phyloP scores from a whole-genome alignment of 23 red algal genomes.

The Pyropia yezoensis region DNA sequence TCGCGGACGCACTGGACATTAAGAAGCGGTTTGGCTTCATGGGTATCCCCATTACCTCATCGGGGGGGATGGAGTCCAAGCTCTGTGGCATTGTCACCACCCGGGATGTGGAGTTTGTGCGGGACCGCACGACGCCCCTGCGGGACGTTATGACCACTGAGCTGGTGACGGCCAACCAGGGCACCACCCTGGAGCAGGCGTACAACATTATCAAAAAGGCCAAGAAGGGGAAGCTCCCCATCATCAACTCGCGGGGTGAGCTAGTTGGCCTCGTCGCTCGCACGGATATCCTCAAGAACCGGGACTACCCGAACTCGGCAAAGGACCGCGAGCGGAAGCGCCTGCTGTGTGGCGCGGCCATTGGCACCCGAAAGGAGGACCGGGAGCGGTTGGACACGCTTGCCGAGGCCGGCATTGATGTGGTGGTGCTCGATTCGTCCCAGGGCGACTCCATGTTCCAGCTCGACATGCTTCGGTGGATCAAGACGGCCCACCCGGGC shows the following conservation, averaged over 20 bases:
- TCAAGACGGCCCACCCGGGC: constrained; percentile 82
- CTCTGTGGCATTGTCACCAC: constrained; percentile 95
- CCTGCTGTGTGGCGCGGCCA: constrained; percentile 87
- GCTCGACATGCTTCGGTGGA: constrained; percentile 85
- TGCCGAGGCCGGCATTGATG: constrained; percentile 80
- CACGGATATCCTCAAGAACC: constrained; percentile 89
- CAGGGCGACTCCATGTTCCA: constrained; percentile 98
- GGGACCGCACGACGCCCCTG: constrained; percentile 48
- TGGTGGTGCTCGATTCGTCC: constrained; percentile 87
- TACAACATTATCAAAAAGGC: constrained; percentile 86
- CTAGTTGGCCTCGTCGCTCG: constrained; percentile 94
- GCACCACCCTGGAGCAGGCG: constrained; percentile 85
- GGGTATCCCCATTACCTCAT: constrained; percentile 94
- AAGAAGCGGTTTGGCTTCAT: constrained; percentile 93
- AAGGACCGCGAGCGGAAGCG: constrained; percentile 71
- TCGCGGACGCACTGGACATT: constrained; percentile 86
- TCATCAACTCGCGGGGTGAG: constrained; percentile 71
- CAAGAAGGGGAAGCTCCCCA: constrained; percentile 98
- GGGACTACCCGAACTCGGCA: constrained; percentile 81
- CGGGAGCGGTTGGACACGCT: constrained; percentile 83
- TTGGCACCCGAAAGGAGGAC: constrained; percentile 84
- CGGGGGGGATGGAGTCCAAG: constrained; percentile 83
- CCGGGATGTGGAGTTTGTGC: constrained; percentile 95
- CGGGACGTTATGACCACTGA: constrained; percentile 90
- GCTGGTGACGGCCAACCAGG: constrained; percentile 85